Conservation (phyloP, 2,329 filamentous ascomycete genomes). For the Verticillium dahliae region DNA sequence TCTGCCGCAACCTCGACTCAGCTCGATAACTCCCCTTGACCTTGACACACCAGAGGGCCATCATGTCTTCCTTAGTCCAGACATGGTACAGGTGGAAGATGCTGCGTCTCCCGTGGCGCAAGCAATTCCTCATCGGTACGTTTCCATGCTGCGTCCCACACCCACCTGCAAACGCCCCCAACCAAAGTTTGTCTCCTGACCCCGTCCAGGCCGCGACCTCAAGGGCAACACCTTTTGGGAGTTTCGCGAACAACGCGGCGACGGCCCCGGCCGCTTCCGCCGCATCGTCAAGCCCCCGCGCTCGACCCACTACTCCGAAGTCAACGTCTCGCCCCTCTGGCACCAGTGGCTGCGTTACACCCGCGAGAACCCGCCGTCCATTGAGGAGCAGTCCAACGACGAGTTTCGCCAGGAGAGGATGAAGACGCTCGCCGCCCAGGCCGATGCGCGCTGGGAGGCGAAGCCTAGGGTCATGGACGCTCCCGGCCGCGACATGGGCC, state of each 20-base stretch:
- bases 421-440: slow-evolving; percentile 50
- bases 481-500: slow-evolving; percentile 19
- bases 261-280: slow-evolving; percentile 40
- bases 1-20: slow-evolving; percentile 4
- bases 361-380: slow-evolving; percentile 44
- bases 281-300: slow-evolving; percentile 56
- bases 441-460: slow-evolving; percentile 58
- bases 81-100: slow-evolving; percentile 58
- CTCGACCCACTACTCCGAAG: slow-evolving; percentile 45
- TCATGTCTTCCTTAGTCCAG: slow-evolving; percentile 10
- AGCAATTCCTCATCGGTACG: slow-evolving; percentile 54
- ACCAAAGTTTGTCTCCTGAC: background rate
- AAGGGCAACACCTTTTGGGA: slow-evolving; percentile 65
- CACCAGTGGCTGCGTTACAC: slow-evolving; percentile 64
- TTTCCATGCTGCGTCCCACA: slow-evolving; percentile 2
- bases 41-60: background rate
- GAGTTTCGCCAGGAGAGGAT: slow-evolving; percentile 45
- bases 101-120: slow-evolving; percentile 57
- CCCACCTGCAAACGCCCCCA: background rate
- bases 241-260: slow-evolving; percentile 45
- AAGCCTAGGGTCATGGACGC: slow-evolving; percentile 44
- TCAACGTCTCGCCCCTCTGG: slow-evolving; percentile 56
- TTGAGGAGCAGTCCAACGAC: slow-evolving; percentile 51
- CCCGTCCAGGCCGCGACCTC: slow-evolving; percentile 50
- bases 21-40: background rate